phyloP scores from a whole-genome alignment of 2,329 filamentous ascomycete species.

The Cytospora piceicola region DNA sequence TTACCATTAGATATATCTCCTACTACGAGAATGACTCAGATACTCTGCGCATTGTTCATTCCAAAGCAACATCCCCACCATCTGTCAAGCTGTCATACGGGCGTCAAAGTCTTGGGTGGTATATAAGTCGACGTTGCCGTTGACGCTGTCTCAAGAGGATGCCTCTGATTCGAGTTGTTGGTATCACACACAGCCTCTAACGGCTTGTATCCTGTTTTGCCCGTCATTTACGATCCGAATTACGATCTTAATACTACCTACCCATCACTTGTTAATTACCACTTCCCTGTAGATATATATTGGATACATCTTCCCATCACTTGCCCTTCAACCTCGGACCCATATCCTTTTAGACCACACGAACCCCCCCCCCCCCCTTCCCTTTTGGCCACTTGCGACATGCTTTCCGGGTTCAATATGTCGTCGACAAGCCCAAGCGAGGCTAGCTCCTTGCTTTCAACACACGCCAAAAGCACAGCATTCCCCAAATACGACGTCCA shows the following conservation, averaged over 20 bases:
- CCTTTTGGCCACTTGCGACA: slow-evolving; percentile 5
- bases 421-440: slow-evolving; percentile 29
- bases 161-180: not conserved
- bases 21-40: slow-evolving; percentile 27
- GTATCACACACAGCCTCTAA: not conserved
- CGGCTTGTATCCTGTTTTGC: not conserved
- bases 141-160: slow-evolving; percentile 12
- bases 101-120: not conserved
- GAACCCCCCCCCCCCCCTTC: not conserved
- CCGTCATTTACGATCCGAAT: not conserved
- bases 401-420: slow-evolving; percentile 19
- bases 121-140: not conserved
- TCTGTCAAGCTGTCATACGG: not conserved
- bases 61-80: slow-evolving; percentile 10
- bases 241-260: not conserved
- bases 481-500: slow-evolving; percentile 47
- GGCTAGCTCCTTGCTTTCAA: slow-evolving; percentile 27
- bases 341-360: slow-evolving; percentile 8
- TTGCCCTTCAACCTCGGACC: not conserved
- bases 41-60: slow-evolving; percentile 20
- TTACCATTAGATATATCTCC: slow-evolving; percentile 24
- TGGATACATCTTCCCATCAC: not conserved
- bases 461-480: slow-evolving; percentile 25
- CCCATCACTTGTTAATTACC: not conserved
- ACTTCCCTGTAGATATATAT: not conserved